phyloP scores from a whole-genome alignment of 495 filamentous ascomycete species.

The Penicillium flavigenum region DNA sequence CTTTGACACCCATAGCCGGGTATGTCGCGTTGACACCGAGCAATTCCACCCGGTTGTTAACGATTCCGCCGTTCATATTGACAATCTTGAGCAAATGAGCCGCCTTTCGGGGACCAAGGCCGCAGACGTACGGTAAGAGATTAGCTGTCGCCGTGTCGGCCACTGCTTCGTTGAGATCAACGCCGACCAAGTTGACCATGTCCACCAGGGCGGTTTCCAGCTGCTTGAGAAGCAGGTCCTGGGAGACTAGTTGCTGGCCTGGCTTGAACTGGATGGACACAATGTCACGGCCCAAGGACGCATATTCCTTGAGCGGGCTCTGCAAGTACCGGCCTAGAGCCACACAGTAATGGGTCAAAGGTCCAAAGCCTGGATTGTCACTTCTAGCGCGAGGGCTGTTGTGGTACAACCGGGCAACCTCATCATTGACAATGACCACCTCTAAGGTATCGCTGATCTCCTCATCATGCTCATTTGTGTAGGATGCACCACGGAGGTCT shows the following conservation, averaged over 20 bases:
- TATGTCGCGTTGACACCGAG: conserved; percentile 80
- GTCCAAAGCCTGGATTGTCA: conserved; percentile 76
- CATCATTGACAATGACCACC: conserved; percentile 89
- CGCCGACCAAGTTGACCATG: conserved; percentile 94
- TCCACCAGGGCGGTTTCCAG: conserved; percentile 95
- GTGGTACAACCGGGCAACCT: conserved; percentile 91
- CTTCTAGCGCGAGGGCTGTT: conserved; percentile 76
- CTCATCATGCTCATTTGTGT: conserved; percentile 60
- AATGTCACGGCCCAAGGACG: conserved; percentile 83
- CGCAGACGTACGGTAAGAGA: conserved; percentile 86
- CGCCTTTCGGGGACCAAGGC: conserved; percentile 90
- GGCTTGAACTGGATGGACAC: conserved; percentile 83
- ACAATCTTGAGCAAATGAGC: conserved; percentile 84
- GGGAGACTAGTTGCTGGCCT: conserved; percentile 81
- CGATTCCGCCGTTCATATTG: conserved; percentile 79
- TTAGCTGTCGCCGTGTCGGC: conserved; percentile 75
- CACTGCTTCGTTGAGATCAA: conserved; percentile 90
- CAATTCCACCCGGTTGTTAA: conserved; percentile 78
- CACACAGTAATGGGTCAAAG: conserved; percentile 83
- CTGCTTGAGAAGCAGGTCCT: conserved; percentile 79
- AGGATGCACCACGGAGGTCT: conserved; percentile 70
- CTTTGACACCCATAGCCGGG: conserved; percentile 80
- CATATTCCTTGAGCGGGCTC: conserved; percentile 93
- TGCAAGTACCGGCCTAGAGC: conserved; percentile 87
- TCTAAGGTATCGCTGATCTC: conserved; percentile 72